Conservation (phyloP, 495 filamentous ascomycete genomes). For the Articulospora tetracladia region DNA sequence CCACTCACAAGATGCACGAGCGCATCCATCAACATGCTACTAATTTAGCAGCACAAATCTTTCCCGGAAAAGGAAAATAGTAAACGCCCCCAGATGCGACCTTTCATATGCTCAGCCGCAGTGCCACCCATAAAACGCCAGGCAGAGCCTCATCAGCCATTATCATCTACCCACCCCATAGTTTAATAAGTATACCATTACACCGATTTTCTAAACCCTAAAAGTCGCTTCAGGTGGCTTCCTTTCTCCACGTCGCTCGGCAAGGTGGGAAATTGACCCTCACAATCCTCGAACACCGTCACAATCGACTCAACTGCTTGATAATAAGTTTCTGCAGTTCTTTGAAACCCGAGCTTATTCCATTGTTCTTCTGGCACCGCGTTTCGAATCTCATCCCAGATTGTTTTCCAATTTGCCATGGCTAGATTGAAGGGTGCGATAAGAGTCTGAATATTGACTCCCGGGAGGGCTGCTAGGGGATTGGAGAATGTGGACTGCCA, state of each 20-base stretch:
- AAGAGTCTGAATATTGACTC: slow-evolving; percentile 3
- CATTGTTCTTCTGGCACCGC: slow-evolving; percentile 11
- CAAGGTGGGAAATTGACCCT: slow-evolving; percentile 11
- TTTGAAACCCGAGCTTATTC: slow-evolving; percentile 25
- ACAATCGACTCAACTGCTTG: slow-evolving; percentile 14
- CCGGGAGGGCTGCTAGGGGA: slow-evolving; percentile 9
- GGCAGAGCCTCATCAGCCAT: neutral
- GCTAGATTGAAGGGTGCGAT: slow-evolving; percentile 21
- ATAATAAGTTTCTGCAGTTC: slow-evolving; percentile 23
- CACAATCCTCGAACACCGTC: slow-evolving; percentile 13
- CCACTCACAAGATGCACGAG: too few species aligned
- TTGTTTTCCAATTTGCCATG: slow-evolving; percentile 21
- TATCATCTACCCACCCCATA: neutral
- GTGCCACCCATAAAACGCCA: neutral
- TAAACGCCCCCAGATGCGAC: neutral
- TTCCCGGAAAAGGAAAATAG: too few species aligned
- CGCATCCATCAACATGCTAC: neutral
- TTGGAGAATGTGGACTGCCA: slow-evolving; percentile 23
- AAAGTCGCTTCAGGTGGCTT: slow-evolving; percentile 20
- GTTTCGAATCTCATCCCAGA: slow-evolving; percentile 24
- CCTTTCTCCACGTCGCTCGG: slow-evolving; percentile 25
- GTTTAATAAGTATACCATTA: neutral
- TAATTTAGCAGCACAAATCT: neutral
- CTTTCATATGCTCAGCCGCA: neutral
- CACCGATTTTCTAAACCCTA: slow-evolving; percentile 10